These are phyloP conservation scores for Haplosporangium sp. DNA, from an alignment of 371 early-diverging fungal species.

Conservation along the genomic window DNA sequence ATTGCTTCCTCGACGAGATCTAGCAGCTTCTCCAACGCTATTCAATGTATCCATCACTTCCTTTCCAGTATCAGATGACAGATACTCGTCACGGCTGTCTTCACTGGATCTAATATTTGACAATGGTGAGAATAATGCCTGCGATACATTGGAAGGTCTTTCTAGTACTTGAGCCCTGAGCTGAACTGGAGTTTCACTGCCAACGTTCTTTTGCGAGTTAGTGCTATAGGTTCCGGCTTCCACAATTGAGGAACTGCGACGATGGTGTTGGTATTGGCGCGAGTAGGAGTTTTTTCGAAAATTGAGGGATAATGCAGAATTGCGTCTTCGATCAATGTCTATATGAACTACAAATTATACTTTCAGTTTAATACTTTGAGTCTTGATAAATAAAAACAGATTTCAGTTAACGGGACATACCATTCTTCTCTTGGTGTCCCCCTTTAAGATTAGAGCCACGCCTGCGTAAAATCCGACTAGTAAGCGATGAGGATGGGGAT, in stretches of 20 bases:
- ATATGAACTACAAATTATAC: neutral
- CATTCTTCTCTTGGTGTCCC: constrained; percentile 15
- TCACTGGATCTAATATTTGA: neutral
- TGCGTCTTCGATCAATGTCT: constrained; percentile 26
- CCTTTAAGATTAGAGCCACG: constrained; percentile 12
- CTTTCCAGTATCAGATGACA: neutral
- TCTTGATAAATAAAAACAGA: no score
- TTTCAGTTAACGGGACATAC: constrained; percentile 6
- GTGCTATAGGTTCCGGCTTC: neutral
- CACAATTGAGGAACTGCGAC: neutral
- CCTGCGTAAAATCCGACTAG: constrained; percentile 29
- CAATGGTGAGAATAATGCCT: neutral
- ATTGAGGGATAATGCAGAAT: constrained; percentile 36
- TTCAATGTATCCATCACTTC: constrained; percentile 11
- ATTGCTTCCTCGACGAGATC: constrained; percentile 19
- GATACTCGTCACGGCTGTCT: neutral
- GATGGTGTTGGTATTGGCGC: neutral
- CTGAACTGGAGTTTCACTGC: neutral
- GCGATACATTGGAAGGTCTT: neutral
- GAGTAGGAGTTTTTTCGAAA: constrained; percentile 28
- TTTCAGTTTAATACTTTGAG: no score
- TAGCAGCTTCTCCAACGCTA: constrained; percentile 21
- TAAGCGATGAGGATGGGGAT: constrained; percentile 19
- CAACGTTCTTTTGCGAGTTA: neutral
- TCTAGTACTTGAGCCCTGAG: neutral